A percentile compares a stretch with the other conserved stretches of the same genome.
phyloP scores from a whole-genome alignment of 441 rosid species.

The Cnidoscolus chayamansa region DNA sequence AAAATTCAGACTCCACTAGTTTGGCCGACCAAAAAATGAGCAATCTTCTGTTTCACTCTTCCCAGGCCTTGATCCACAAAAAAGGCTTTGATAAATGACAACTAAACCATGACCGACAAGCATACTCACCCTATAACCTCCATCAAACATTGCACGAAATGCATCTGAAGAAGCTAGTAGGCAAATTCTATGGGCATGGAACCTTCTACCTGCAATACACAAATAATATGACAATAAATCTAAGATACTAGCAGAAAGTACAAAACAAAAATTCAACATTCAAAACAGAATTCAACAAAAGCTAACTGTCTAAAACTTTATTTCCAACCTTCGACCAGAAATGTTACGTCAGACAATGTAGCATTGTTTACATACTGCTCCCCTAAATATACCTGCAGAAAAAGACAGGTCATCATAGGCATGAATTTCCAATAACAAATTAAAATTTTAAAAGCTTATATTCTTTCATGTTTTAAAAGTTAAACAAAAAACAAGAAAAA shows the following conservation, averaged over 20 bases:
- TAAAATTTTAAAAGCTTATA: background rate
- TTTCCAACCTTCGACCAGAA: slow-evolving; percentile 90
- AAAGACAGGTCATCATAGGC: slow-evolving; percentile 12
- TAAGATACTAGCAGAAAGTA: background rate
- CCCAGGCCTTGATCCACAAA: background rate
- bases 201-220: slow-evolving; percentile 66
- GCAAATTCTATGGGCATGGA: slow-evolving; percentile 97
- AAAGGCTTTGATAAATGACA: background rate
- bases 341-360: slow-evolving; percentile 90
- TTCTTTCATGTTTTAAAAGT: slow-evolving; percentile 4
- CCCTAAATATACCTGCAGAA: slow-evolving; percentile 83
- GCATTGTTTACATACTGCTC: slow-evolving; percentile 90
- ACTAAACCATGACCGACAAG: background rate
- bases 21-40: background rate
- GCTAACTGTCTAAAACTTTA: slow-evolving; percentile 17
- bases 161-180: slow-evolving; percentile 99
- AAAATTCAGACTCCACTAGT: background rate
- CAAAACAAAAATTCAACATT: background rate
- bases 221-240: slow-evolving; percentile 17
- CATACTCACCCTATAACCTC: slow-evolving; percentile 80
- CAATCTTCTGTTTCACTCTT: background rate
- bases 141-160: slow-evolving; percentile 99
- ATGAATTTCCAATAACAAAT: slow-evolving; percentile 1
- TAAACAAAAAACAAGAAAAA: background rate
- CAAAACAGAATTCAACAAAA: background rate